Evolutionary conservation across 179 eudicot species (phyloP).

Genomic region (Silene vulgaris): DNA sequence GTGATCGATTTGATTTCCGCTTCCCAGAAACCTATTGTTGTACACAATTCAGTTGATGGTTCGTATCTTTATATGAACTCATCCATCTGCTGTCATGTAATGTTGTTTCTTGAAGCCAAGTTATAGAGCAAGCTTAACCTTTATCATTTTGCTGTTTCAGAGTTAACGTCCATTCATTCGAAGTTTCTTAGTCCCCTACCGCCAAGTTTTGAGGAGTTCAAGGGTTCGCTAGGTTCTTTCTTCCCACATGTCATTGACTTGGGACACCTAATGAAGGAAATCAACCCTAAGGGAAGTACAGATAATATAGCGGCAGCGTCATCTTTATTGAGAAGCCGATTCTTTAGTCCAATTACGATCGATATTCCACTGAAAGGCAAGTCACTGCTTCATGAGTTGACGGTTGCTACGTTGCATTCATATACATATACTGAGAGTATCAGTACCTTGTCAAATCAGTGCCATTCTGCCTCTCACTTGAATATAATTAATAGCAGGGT

Average conservation of each 20-base stretch:
- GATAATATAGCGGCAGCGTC: conserved; percentile 59
- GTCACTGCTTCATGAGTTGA: conserved; percentile 20
- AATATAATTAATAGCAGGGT: neutral
- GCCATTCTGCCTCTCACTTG: neutral
- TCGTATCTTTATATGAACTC: conserved; percentile 33
- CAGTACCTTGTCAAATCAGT: neutral
- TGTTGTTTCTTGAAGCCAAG: conserved; percentile 1
- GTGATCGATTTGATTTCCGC: conserved; percentile 85
- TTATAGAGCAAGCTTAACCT: conserved; percentile 11
- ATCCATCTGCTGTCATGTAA: neutral
- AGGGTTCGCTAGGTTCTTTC: conserved; percentile 38
- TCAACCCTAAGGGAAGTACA: conserved; percentile 46
- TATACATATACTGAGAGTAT: neutral
- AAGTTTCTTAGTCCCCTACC: conserved; percentile 80
- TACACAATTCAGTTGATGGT: conserved; percentile 83
- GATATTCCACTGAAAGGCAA: conserved; percentile 66
- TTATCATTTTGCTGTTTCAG: conserved; percentile 39
- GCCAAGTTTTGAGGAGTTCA: conserved; percentile 59
- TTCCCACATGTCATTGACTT: conserved; percentile 67
- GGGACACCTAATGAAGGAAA: conserved; percentile 69
- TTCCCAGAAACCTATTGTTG: conserved; percentile 82
- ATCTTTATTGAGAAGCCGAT: conserved; percentile 54
- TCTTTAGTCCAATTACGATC: conserved; percentile 54
- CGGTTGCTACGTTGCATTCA: neutral
- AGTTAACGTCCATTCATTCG: conserved; percentile 71